Evolutionary conservation across 1,139 yeast species (phyloP), one percentile per base, ranked within the genome.

Genomic region (Tardiomyces depauwii): DNA sequence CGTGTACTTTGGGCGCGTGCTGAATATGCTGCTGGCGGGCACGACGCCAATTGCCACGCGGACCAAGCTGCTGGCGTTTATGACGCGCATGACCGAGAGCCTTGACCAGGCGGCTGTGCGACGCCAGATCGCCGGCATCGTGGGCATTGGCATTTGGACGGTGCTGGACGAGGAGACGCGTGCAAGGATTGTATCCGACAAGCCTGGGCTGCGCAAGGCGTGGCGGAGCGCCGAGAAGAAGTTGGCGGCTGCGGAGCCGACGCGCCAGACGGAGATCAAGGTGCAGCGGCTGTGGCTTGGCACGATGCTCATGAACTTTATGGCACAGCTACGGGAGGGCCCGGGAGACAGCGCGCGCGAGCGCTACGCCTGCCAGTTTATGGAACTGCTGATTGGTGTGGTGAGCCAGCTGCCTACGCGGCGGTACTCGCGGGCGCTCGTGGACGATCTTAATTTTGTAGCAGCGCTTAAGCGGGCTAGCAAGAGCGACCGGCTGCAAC

Each of bases 391-490:
- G 18, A 52, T 61, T n/a, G 47, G 55, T 12, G 50, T 70, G 1
- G 46, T 73, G 7, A 66, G 74, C 1, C 74, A 70, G 48, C 53
- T 68, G 13, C 72, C 76, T 0, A 66, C 77, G 0, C 59, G 78
- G 47, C 53, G 66, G 42, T 70, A 61, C 48, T 47, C 66, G 2
- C 65, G 63, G 47, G 52, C 67, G 0, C 41, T 73, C 6, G 32
- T 73, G 39, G 60, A 62, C 39, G 63, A 63, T 23, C 19, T 53
- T 28, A 56, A 59, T 44, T 53, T 64, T 14, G 30, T 59, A 7
- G 49, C 59, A 2, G 45, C 50, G 21, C 10, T 46, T 32, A 32
- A 49, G 42, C 25, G 19, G 42, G 43, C 39, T 28, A 21, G 19
- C 14, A 39, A 33, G 18, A 33, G 42, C 32, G 33, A 42, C 16